These are phyloP conservation scores for Phoma sp. DNA, from an alignment of 2,329 filamentous ascomycete species.

Conservation along the genomic window DNA sequence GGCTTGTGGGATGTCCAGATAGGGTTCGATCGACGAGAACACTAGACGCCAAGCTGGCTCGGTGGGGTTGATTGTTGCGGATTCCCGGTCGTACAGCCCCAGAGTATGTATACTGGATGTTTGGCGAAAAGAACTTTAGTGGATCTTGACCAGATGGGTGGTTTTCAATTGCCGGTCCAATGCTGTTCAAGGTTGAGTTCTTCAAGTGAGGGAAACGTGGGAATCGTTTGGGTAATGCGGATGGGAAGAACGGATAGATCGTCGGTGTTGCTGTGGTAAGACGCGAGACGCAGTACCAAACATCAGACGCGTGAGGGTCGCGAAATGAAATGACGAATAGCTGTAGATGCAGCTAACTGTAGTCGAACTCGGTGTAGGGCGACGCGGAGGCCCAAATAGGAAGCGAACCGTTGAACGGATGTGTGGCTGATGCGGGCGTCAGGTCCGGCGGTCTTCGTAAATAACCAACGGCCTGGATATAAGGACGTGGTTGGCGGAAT, in stretches of 20 bases:
- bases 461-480: conserved; percentile 33
- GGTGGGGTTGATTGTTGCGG: conserved; percentile 5
- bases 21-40: not conserved
- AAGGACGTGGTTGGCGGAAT: conserved; percentile 20
- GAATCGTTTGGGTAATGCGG: conserved; percentile 20
- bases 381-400: conserved; percentile 32
- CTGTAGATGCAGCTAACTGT: conserved; percentile 32
- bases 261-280: conserved; percentile 38
- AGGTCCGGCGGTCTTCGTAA: conserved; percentile 27
- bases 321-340: conserved; percentile 38
- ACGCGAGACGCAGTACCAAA: conserved; percentile 35
- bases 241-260: conserved; percentile 27
- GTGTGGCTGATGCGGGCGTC: conserved; percentile 42
- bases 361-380: conserved; percentile 24
- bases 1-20: not conserved
- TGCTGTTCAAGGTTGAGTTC: conserved; percentile 10
- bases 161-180: conserved; percentile 4
- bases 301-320: conserved; percentile 42
- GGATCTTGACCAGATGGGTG: not conserved
- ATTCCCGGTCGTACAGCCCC: conserved; percentile 4
- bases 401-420: conserved; percentile 30
- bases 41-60: conserved; percentile 5
- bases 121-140: not conserved
- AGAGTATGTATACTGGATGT: conserved; percentile 1
- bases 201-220: conserved; percentile 11